Evolutionary conservation across 768 basidiomycete genomes (phyloP).

Genomic region (Roridomyces roridus): DNA sequence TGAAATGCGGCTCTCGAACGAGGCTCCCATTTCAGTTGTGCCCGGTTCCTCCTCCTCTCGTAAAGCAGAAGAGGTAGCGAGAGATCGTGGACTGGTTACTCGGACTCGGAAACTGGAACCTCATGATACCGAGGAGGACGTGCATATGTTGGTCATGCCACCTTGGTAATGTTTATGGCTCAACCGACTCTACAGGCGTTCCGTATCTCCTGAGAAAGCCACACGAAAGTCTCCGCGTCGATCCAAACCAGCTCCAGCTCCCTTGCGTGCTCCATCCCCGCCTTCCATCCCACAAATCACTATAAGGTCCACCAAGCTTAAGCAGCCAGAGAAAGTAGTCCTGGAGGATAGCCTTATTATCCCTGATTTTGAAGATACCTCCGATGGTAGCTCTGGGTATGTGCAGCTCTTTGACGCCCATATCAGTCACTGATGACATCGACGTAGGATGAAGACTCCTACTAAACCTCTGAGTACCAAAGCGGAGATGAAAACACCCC

Average conservation of each 20-base stretch:
- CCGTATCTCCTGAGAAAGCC: too few relatives aligned
- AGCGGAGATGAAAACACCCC: too few relatives aligned
- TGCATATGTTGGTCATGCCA: neutral
- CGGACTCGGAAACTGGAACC: neutral
- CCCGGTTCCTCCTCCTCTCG: neutral
- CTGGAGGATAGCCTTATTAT: too few relatives aligned
- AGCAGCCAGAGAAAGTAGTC: conserved; percentile 2
- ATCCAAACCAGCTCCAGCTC: too few relatives aligned
- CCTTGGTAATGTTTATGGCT: neutral
- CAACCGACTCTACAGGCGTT: neutral
- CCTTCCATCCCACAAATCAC: conserved; percentile 4
- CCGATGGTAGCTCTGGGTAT: too few relatives aligned
- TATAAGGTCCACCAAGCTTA: conserved; percentile 15
- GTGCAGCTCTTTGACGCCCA: too few relatives aligned
- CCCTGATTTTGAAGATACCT: too few relatives aligned
- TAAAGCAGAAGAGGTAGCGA: neutral
- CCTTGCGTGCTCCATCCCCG: neutral
- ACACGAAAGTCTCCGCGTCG: neutral
- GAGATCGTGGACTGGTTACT: neutral
- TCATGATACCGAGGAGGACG: neutral
- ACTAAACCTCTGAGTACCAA: too few relatives aligned
- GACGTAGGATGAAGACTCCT: too few relatives aligned
- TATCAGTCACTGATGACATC: too few relatives aligned
- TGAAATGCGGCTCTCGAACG: neutral
- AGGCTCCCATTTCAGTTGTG: neutral